Evolutionary conservation across 495 filamentous ascomycete species (phyloP), one percentile per base, ranked within the genome.

Genomic region (Aspergillus homomorphus): DNA sequence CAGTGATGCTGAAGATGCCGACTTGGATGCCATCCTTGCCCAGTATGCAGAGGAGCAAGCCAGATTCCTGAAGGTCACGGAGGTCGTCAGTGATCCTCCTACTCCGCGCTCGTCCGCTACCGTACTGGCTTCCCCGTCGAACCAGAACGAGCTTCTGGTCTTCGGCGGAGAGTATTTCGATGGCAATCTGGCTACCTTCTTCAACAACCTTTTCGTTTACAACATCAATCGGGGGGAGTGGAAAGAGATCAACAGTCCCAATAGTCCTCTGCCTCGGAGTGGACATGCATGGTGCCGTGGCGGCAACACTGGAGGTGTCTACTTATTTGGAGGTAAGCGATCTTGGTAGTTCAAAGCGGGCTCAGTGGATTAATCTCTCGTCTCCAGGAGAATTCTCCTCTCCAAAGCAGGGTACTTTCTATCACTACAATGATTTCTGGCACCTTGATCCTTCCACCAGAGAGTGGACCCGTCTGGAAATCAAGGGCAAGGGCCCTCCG

Each of bases 351-450:
- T 56, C 10, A 51, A 16, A 10, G 8, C 9, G 42, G 21, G 30
- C 3, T 38, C 9, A 24, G n/a, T 14, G 22, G 16, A 45, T 19
- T 58, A 19, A 54, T 77, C 84, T 60, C 82, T 83, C 60, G 73
- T 8, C 16, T 49, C 42, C 45, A 74, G 73, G 76, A 45, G 82
- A 85, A 63, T 87, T 87, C 53, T 89, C 84, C 2, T 86, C 80
- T 9, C 94, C 94, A 1, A 98, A 97, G 66, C 94, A 98, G 70
- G 94, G 94, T 4, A 98, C 93, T 1, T 98, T 98, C 69, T 97
- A 98, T 68, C 94, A 98, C 65, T 98, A 98, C 76, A 96, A 96
- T 70, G 94, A 97, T 68, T 97, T 98, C 69, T 98, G 94, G 94
- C 81, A 89, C 28, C 84, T 97, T 38, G 91, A 96, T 53, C 85